Conservation (phyloP, 441 rosid genomes). For the Mallotus japonicus region DNA sequence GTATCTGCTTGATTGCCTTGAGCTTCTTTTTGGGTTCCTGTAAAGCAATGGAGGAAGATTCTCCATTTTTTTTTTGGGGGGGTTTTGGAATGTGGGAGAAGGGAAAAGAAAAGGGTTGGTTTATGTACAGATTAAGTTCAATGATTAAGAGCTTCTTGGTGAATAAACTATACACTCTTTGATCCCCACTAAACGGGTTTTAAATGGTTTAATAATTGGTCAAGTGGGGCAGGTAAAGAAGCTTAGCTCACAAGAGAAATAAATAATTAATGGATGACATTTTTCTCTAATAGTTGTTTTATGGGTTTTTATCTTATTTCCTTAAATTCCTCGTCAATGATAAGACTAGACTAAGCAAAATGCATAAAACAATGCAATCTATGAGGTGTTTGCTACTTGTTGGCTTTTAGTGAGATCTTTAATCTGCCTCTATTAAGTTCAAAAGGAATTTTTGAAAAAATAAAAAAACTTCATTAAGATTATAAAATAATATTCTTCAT, state of each 20-base stretch:
- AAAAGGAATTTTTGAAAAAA: background rate
- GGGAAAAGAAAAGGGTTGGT: background rate
- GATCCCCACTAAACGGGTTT: background rate
- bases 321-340: slow-evolving; percentile 26
- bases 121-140: slow-evolving; percentile 4
- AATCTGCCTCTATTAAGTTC: background rate
- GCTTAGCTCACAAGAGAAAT: slow-evolving; percentile 6
- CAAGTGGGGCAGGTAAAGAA: slow-evolving; percentile 27
- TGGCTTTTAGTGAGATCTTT: slow-evolving; percentile 1
- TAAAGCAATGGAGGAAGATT: slow-evolving; percentile 25
- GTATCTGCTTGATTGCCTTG: slow-evolving; percentile 30
- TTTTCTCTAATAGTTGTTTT: slow-evolving; percentile 6
- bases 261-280: background rate
- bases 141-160: background rate
- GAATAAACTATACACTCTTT: background rate
- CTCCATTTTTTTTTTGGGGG: slow-evolving; percentile 19
- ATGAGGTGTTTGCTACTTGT: background rate
- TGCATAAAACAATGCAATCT: slow-evolving; percentile 26
- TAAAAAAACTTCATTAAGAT: background rate
- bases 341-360: slow-evolving; percentile 20
- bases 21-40: slow-evolving; percentile 29
- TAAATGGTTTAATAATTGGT: background rate
- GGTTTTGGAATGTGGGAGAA: background rate
- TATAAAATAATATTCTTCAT: background rate
- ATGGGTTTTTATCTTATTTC: background rate